These are phyloP conservation scores for Backusella tuberculispora DNA, from an alignment of 192 early-diverging fungal species.

Conservation along the genomic window DNA sequence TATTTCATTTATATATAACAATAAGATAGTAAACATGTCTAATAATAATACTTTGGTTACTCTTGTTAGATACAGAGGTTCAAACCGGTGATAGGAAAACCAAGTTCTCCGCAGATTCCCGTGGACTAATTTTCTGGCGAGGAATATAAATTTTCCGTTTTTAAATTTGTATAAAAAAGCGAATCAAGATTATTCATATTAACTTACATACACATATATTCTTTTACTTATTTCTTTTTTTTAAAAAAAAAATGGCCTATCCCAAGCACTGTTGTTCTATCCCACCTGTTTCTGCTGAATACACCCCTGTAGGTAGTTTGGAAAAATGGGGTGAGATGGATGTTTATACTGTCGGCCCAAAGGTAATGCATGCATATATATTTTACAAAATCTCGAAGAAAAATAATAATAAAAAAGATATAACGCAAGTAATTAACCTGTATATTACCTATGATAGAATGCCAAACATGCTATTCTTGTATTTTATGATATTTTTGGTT, in stretches of 20 bases:
- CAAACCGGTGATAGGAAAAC: not conserved
- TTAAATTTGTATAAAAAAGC: not conserved
- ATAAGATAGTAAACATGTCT: too few species aligned
- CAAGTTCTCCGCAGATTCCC: not conserved
- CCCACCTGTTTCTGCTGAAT: conserved; percentile 30
- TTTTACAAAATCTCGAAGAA: not conserved
- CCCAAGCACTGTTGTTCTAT: conserved; percentile 22
- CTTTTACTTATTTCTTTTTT: not conserved
- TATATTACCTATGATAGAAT: not conserved
- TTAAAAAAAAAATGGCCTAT: not conserved
- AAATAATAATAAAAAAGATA: not conserved
- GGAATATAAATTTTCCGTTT: not conserved
- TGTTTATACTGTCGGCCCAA: conserved; percentile 32
- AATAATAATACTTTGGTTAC: too few species aligned
- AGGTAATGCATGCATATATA: not conserved
- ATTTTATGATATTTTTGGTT: not conserved
- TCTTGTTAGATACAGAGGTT: too few species aligned
- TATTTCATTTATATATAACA: too few species aligned
- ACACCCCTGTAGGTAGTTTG: conserved; percentile 26
- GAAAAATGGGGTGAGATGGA: conserved; percentile 28
- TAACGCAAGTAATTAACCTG: not conserved
- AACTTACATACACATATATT: not conserved
- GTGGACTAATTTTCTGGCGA: not conserved
- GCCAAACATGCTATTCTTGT: conserved; percentile 6
- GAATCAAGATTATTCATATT: not conserved